Conservation (phyloP, 208 protist species). For the Acanthamoeba quina region DNA sequence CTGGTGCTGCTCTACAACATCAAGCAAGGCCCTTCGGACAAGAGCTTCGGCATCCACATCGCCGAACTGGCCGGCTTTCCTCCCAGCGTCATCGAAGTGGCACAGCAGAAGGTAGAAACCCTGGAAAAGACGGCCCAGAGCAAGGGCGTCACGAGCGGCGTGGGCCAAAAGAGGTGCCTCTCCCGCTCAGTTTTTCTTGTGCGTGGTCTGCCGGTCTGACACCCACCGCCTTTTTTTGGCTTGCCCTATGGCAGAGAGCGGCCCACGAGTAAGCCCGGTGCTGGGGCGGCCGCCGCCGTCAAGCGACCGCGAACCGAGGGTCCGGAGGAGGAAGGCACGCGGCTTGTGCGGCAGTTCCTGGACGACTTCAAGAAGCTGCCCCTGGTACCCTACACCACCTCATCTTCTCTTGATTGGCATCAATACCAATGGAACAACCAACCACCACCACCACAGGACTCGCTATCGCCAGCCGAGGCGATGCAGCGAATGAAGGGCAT, state of each 20-base stretch:
- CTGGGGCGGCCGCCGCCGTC: neutral
- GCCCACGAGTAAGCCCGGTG: neutral
- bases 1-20: constrained; percentile 79
- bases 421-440: no score
- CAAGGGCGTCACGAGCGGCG: neutral
- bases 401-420: no score
- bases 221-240: neutral
- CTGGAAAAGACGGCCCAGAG: constrained; percentile 31
- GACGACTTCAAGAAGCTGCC: constrained; percentile 49
- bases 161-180: constrained; percentile 27
- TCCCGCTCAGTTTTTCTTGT: neutral
- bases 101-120: neutral
- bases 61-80: constrained; percentile 93
- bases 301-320: constrained; percentile 3
- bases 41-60: constrained; percentile 94
- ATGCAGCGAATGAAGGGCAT: constrained; percentile 40
- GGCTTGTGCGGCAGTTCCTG: constrained; percentile 18
- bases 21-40: constrained; percentile 85
- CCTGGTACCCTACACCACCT: neutral
- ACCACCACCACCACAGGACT: neutral
- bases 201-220: neutral
- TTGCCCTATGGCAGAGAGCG: neutral
- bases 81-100: constrained; percentile 78
- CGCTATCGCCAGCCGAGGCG: neutral
- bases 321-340: neutral